Base-by-base conservation (phyloP, 202 grass and related monocot genomes). In the Saccharum hybrid region DNA sequence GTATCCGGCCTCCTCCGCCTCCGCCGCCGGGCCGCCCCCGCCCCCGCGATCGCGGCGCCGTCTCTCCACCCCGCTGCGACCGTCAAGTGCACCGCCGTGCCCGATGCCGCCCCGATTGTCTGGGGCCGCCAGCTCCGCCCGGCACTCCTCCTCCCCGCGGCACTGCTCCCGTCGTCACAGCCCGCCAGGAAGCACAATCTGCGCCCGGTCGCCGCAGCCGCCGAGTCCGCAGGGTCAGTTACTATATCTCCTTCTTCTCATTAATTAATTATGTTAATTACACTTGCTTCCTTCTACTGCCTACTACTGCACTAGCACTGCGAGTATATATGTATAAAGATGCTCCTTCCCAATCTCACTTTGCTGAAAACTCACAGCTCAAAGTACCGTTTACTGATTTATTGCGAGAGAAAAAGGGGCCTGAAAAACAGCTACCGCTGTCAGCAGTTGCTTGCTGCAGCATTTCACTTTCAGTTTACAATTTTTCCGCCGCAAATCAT, bases 41-140 rank as follows among this genome's bases (percentile, higher is more conserved):
- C 81, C n/a, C 30, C 68, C 0, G 37, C 57, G 2, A 4, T 45
- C 54, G n/a, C 79, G 11, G 73, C 85, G 3, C 45, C 51, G 57
- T 39, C 42, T 5, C 65, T 19, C 1, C 34, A 12, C 49, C 78
- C 78, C 56, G 56, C 56, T 22, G n/a, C 0, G 14, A 14, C 78
- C 4, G 6, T 41, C 66, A 75, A 46, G 62, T 68, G 81, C 66
- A 33, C 62, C 21, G 81, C 81, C 22, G 30, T 88, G 2, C 74
- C 89, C 75, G 88, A 94, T 76, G 93, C 79, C 41, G 93, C 66
- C 4, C 89, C 89, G 45, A 86, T 96, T 85, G 80, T 96, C 66
- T 92, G 93, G 67, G 91, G 91, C 10, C 81, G 96, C 15, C 91
- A 98, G 75, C 96, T 98, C 83, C 87, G 93, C 37, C 93, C 91